Evolutionary conservation across 257 asterid genomes (phyloP).

Genomic region (Sherardia arvensis): DNA sequence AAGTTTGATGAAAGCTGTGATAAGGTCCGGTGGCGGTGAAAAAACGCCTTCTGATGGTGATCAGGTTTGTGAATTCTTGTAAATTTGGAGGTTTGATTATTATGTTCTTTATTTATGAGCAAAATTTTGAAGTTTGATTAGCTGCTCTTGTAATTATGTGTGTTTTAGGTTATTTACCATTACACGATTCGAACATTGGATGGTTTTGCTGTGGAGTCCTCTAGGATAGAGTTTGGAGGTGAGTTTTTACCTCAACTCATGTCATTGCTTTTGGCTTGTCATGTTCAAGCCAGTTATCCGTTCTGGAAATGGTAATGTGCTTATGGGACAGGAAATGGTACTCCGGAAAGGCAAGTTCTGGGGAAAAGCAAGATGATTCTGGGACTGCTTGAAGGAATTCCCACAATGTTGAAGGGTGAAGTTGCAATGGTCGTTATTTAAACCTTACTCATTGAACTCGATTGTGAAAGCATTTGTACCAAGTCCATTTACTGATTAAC

Average conservation of each 20-base stretch:
- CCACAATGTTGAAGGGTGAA: slow-evolving; percentile 85
- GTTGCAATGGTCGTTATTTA: slow-evolving; percentile 62
- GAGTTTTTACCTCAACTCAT: slow-evolving; percentile 5
- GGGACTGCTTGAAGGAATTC: slow-evolving; percentile 89
- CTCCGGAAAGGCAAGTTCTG: slow-evolving; percentile 65
- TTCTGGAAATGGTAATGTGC: slow-evolving; percentile 8
- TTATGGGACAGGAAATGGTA: slow-evolving; percentile 53
- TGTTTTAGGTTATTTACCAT: slow-evolving; percentile 72
- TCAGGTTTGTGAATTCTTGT: slow-evolving; percentile 43
- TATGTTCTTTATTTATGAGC: too few species aligned
- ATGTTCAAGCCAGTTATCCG: not conserved
- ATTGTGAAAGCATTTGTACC: not conserved
- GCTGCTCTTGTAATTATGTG: not conserved
- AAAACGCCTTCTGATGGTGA: slow-evolving; percentile 67
- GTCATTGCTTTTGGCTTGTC: not conserved
- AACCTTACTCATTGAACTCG: slow-evolving; percentile 1
- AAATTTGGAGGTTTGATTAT: not conserved
- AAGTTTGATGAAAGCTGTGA: slow-evolving; percentile 87
- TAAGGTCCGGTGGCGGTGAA: slow-evolving; percentile 86
- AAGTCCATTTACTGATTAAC: not conserved
- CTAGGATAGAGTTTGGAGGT: slow-evolving; percentile 77
- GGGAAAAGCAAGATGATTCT: slow-evolving; percentile 87
- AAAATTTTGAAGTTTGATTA: not conserved
- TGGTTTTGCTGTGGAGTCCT: slow-evolving; percentile 82
- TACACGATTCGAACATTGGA: slow-evolving; percentile 75